These are phyloP conservation scores for Glarea lozoyensis DNA, from an alignment of 495 filamentous ascomycete species.

Conservation along the genomic window DNA sequence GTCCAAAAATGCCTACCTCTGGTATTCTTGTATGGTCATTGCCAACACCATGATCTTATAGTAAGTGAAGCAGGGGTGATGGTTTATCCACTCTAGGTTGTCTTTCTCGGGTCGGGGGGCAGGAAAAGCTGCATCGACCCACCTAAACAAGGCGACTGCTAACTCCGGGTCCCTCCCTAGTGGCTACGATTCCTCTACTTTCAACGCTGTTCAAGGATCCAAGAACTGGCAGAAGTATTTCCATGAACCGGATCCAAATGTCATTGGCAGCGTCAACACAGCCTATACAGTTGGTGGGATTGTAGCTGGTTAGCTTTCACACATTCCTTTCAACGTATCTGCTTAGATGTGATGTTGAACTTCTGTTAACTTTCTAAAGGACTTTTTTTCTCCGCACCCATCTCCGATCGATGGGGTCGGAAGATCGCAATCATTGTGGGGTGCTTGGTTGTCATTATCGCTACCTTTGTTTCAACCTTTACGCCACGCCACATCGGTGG, in stretches of 20 bases:
- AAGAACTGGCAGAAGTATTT: conserved; percentile 29
- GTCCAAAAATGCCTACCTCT: no score
- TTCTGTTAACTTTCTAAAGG: neutral
- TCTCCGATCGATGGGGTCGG: conserved; percentile 45
- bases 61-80: no score
- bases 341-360: conserved; percentile 36
- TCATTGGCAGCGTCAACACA: conserved; percentile 50
- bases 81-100: no score
- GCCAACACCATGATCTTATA: conserved; percentile 57
- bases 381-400: neutral
- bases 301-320: conserved; percentile 53
- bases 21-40: conserved; percentile 28
- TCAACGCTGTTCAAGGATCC: conserved; percentile 53
- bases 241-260: conserved; percentile 32
- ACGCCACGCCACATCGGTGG: conserved; percentile 44
- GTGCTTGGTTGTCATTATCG: conserved; percentile 44
- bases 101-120: no score
- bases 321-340: no score
- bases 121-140: no score
- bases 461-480: conserved; percentile 55
- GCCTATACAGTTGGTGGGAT: conserved; percentile 51
- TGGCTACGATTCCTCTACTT: conserved; percentile 57
- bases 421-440: conserved; percentile 47
- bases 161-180: no score
- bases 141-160: no score